Evolutionary conservation across 2,329 filamentous ascomycete genomes (phyloP), one percentile per base, ranked within the genome.

Genomic region (Aspergillus brasiliensis): DNA sequence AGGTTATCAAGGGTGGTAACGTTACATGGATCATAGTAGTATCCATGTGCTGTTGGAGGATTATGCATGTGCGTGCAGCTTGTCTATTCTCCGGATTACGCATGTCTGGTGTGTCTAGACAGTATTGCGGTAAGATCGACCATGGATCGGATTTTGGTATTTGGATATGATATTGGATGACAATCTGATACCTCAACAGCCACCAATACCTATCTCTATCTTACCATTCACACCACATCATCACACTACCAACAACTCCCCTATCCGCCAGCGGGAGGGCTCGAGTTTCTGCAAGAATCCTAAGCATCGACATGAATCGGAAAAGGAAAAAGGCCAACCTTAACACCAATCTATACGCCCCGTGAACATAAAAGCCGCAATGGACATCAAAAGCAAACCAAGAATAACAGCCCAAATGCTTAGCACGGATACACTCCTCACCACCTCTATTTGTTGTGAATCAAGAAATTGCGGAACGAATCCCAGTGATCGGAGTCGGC

Each of bases 401-500:
- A 42, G 5, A 19, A 19, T 19, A 8, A 3, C n/a, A 19, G 17
- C 31, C 31, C 10, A 34, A 34, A 11, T 34, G 31, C 10, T 11
- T 19, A 23, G 10, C 40, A 23, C 40, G 1, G 13, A 23, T 13
- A 11, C 40, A 21, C 7, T 3, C 10, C 19, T 0, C 40, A 23
- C 19, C 40, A 19, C 40, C 40, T 44, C 63, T 67, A 86, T 78
- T 84, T 87, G 73, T 98, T 98, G 77, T 97, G 90, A 84, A 91
- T 89, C 19, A 97, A 71, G 70, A 98, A 87, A 67, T 89, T 98
- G 75, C 89, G 82, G 73, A 97, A 81, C 40, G 89, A 90, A 72
- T 96, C 90, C 92, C 94, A 99, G 60, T 90, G 84, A 71, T 97
- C 90, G 65, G 91, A 92, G 76, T 98, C 90, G 60, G 87, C 84